A percentile compares a stretch with the other conserved stretches of the same genome.
phyloP scores from a whole-genome alignment of 108 stramenopile genomes.

The Cylindrotheca closterium region DNA sequence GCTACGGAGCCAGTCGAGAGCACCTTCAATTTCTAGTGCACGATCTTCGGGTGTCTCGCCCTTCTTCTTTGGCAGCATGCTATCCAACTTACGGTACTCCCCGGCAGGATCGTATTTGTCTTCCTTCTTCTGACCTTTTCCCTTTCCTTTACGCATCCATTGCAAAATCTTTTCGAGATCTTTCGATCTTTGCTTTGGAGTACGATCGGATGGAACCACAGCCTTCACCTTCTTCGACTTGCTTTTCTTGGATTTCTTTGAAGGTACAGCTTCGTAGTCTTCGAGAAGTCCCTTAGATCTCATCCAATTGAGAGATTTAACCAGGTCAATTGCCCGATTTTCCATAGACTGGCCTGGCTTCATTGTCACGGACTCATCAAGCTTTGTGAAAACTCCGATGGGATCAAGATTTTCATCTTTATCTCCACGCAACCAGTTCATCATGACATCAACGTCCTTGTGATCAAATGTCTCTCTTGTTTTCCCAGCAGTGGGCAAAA shows the following conservation, averaged over 20 bases:
- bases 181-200: constrained; percentile 5
- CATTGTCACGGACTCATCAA: constrained; percentile 19
- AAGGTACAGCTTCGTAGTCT: neutral
- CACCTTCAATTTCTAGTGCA: constrained; percentile 32
- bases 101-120: constrained; percentile 26
- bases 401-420: constrained; percentile 17
- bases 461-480: neutral
- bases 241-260: neutral
- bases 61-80: constrained; percentile 24
- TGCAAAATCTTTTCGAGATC: constrained; percentile 29
- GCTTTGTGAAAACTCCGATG: constrained; percentile 15
- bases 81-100: constrained; percentile 22
- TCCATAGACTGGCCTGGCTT: constrained; percentile 11
- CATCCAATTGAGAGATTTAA: constrained; percentile 38
- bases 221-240: neutral
- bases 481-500: neutral
- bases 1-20: constrained; percentile 41
- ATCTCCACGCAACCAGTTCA: constrained; percentile 24
- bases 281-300: constrained; percentile 12
- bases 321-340: constrained; percentile 33
- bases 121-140: constrained; percentile 21
- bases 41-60: constrained; percentile 29
- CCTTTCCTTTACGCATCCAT: constrained; percentile 27
- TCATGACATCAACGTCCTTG: constrained; percentile 6
- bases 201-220: neutral